phyloP scores from a whole-genome alignment of 352 stramenopile species.

The Phytophthora citricola region DNA sequence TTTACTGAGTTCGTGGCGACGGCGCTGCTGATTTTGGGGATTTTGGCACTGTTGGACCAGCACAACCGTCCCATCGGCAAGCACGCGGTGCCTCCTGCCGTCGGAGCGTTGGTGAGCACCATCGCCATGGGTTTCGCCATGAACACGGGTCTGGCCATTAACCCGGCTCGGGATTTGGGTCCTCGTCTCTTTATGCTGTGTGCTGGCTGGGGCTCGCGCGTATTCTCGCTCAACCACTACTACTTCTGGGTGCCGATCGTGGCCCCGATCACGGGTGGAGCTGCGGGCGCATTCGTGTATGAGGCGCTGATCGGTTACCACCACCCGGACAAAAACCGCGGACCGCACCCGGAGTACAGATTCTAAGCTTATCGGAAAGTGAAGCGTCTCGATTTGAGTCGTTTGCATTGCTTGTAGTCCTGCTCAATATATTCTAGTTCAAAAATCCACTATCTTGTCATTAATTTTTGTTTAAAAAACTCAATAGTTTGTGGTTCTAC shows the following conservation, averaged over 20 bases:
- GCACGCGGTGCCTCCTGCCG: slow-evolving; percentile 21
- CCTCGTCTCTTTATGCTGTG: slow-evolving; percentile 46
- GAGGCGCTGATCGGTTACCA: slow-evolving; percentile 46
- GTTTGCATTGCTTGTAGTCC: too few relatives aligned
- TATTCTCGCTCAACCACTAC: slow-evolving; percentile 49
- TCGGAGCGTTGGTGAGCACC: slow-evolving; percentile 29
- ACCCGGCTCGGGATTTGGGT: slow-evolving; percentile 49
- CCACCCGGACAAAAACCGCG: slow-evolving; percentile 47
- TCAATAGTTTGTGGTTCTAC: too few relatives aligned
- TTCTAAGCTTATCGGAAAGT: slow-evolving; percentile 10
- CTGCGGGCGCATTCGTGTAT: slow-evolving; percentile 42
- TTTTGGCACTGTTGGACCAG: slow-evolving; percentile 37
- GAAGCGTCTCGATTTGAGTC: too few relatives aligned
- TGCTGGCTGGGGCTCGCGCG: slow-evolving; percentile 51
- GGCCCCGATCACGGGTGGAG: slow-evolving; percentile 46
- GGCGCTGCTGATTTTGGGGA: slow-evolving; percentile 39
- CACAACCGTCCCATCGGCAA: slow-evolving; percentile 38
- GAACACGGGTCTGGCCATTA: slow-evolving; percentile 43
- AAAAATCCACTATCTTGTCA: too few relatives aligned
- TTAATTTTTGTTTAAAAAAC: too few relatives aligned
- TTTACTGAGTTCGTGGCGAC: slow-evolving; percentile 44
- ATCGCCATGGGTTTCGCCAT: slow-evolving; percentile 35
- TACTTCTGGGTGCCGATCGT: slow-evolving; percentile 72
- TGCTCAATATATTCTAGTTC: too few relatives aligned
- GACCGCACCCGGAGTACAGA: slow-evolving; percentile 27